Conservation (phyloP, 352 stramenopile genomes). For the Phytophthora parvispora region DNA sequence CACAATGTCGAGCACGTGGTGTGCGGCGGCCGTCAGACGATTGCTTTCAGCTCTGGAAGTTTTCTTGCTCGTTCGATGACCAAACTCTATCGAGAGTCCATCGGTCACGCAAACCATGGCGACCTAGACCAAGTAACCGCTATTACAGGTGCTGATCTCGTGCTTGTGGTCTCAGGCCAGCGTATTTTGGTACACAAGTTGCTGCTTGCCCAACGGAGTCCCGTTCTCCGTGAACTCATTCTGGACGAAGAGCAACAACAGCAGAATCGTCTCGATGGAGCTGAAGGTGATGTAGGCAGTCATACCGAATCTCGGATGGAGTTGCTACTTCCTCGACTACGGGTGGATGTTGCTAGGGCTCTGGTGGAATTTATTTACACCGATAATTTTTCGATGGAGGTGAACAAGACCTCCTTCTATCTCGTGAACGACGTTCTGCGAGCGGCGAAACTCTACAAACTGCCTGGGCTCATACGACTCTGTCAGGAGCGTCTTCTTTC, state of each 20-base stretch:
- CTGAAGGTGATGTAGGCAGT: neutral
- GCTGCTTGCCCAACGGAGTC: constrained; percentile 65
- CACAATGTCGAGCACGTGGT: constrained; percentile 56
- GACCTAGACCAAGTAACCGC: neutral
- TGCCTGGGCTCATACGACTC: constrained; percentile 48
- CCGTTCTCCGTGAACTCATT: constrained; percentile 64
- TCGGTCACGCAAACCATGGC: neutral
- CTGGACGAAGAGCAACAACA: constrained; percentile 52
- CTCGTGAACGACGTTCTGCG: constrained; percentile 68
- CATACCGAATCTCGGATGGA: constrained; percentile 37
- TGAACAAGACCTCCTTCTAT: constrained; percentile 51
- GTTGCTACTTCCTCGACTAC: constrained; percentile 59
- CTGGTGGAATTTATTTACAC: constrained; percentile 85
- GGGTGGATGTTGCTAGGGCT: constrained; percentile 58
- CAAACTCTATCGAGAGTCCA: constrained; percentile 34
- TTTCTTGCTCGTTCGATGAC: constrained; percentile 61
- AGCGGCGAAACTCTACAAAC: constrained; percentile 53
- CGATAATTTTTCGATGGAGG: constrained; percentile 59
- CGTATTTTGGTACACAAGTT: constrained; percentile 62
- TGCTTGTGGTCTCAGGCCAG: constrained; percentile 56
- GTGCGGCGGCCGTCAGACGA: constrained; percentile 56
- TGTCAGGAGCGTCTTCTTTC: constrained; percentile 48
- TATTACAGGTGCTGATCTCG: constrained; percentile 41
- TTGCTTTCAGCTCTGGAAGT: constrained; percentile 59
- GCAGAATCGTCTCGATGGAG: neutral